Evolutionary conservation across 2,329 filamentous ascomycete genomes (phyloP).

Genomic region (Hirsutella thompsonii): DNA sequence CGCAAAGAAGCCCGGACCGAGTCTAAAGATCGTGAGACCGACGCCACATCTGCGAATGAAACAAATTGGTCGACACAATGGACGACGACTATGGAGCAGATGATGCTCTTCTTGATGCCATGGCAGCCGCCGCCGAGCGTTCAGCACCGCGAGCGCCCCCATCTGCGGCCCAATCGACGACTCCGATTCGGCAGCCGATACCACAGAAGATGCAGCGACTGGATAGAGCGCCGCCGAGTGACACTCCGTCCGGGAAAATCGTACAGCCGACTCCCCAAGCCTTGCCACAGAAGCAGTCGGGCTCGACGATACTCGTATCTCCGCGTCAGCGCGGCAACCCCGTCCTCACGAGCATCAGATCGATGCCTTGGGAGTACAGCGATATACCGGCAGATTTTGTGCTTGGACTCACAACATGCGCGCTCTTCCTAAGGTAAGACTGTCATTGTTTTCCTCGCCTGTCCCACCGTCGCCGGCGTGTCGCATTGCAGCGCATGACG

Average conservation of each 20-base stretch:
- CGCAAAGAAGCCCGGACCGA: neutral
- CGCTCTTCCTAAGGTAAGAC: constrained; percentile 62
- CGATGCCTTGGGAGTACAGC: constrained; percentile 88
- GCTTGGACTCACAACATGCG: constrained; percentile 75
- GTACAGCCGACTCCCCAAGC: constrained; percentile 83
- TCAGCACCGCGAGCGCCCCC: neutral
- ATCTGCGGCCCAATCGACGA: neutral
- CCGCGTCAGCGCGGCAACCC: constrained; percentile 92
- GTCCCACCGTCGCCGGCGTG: neutral
- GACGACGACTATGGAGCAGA: constrained; percentile 47
- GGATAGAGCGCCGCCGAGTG: constrained; percentile 33
- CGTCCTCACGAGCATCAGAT: constrained; percentile 68
- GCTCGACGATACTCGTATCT: constrained; percentile 78
- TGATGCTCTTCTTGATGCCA: constrained; percentile 40
- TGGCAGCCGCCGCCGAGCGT: constrained; percentile 32
- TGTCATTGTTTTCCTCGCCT: no score
- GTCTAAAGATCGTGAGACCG: neutral
- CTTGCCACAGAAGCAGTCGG: constrained; percentile 50
- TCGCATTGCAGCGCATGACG: no score
- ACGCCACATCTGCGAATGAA: neutral
- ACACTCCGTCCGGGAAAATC: constrained; percentile 37
- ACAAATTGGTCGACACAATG: constrained; percentile 12
- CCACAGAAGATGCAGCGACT: constrained; percentile 36
- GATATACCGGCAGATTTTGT: constrained; percentile 95
- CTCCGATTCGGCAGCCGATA: constrained; percentile 23